Evolutionary conservation across 257 asterid species (phyloP).

Genomic region (Nicotiana obtusifolia): DNA sequence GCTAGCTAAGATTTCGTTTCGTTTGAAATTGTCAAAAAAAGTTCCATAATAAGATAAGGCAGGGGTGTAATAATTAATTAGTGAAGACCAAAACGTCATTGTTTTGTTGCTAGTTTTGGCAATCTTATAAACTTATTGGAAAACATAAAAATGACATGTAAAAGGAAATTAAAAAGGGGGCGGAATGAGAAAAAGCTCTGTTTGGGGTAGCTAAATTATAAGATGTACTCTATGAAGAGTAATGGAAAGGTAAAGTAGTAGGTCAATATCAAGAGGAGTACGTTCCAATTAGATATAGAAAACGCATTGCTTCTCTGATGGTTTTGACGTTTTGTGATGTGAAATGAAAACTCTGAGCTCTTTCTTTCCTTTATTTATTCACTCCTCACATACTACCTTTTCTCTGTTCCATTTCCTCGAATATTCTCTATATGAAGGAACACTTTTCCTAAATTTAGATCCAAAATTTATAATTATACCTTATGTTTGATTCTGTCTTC

Average conservation of each 20-base stretch:
- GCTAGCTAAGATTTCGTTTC: too few species aligned
- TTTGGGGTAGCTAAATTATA: background rate
- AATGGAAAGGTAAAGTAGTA: background rate
- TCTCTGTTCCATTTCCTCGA: background rate
- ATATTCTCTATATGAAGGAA: background rate
- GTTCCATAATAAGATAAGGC: too few species aligned
- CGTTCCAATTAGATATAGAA: conserved; percentile 40
- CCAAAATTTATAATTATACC: background rate
- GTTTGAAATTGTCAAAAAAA: too few species aligned
- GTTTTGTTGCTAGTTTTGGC: conserved; percentile 39
- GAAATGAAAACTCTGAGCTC: background rate
- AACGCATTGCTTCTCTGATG: conserved; percentile 24
- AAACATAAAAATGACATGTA: background rate
- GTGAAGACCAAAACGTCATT: conserved; percentile 15
- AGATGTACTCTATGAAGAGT: too few species aligned
- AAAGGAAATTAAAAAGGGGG: background rate
- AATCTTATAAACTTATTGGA: conserved; percentile 17
- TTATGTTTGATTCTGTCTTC: background rate
- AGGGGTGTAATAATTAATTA: background rate
- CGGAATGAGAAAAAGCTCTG: background rate
- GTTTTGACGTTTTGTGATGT: background rate
- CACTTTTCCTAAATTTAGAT: background rate
- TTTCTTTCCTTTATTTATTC: background rate
- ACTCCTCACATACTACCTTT: background rate
- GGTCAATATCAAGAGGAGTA: background rate